phyloP scores from a whole-genome alignment of 2,329 filamentous ascomycete genomes.

The Ophiostoma quercus region DNA sequence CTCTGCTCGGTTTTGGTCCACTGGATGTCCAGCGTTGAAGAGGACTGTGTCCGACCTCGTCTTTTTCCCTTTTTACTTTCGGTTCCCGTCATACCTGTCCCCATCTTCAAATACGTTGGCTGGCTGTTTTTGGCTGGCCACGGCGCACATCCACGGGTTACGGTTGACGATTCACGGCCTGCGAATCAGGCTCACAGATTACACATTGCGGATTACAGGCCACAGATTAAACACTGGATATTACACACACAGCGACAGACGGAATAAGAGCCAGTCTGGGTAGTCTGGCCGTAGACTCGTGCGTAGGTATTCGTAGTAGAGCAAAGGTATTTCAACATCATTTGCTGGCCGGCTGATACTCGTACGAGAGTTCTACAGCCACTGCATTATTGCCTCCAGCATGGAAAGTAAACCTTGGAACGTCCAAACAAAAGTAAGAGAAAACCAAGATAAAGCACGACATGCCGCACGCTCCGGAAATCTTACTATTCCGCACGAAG shows the following conservation, averaged over 20 bases:
- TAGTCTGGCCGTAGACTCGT: neutral
- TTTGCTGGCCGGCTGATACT: slow-evolving; percentile 2
- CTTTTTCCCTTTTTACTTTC: neutral
- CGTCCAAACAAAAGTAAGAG: neutral
- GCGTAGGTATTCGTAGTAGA: neutral
- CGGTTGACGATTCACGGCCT: neutral
- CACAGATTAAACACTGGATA: neutral
- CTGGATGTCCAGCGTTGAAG: slow-evolving; percentile 1
- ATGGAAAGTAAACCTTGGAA: neutral
- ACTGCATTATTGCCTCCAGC: slow-evolving; percentile 8
- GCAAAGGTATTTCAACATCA: neutral
- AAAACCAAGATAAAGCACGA: neutral
- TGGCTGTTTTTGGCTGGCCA: neutral
- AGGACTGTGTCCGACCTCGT: neutral
- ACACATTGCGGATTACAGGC: neutral
- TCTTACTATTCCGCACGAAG: neutral
- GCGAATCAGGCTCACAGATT: neutral
- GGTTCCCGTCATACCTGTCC: neutral
- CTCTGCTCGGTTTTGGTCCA: slow-evolving; percentile 16
- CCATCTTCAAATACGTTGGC: neutral
- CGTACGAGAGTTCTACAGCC: slow-evolving; percentile 12
- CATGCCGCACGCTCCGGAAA: slow-evolving; percentile 6
- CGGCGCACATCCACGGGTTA: neutral
- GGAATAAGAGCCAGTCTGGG: neutral
- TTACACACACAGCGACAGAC: neutral